A percentile compares a stretch with the other conserved stretches of the same genome.
Evolutionary conservation across 352 stramenopile genomes (phyloP).

Genomic region (Phytophthora sojae): DNA sequence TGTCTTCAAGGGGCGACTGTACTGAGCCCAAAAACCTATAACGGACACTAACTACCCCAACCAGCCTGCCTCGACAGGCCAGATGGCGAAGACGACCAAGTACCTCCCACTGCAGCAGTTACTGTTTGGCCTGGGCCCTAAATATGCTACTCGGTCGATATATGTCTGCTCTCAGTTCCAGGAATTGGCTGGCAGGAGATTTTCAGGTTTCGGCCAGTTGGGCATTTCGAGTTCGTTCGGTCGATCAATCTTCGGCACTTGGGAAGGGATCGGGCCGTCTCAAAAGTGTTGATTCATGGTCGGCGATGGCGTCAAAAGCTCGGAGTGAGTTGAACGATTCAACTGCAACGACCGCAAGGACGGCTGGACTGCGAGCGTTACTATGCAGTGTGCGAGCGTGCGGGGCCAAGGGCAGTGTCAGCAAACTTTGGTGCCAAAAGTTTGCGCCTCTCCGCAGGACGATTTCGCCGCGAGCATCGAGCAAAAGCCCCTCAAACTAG

Average conservation of each 20-base stretch:
- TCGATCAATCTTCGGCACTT: neutral
- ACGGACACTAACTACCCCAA: slow-evolving; percentile 8
- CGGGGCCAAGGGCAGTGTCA: neutral
- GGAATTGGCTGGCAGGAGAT: neutral
- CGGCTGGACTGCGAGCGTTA: neutral
- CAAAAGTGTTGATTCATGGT: slow-evolving; percentile 22
- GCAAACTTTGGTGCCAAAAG: neutral
- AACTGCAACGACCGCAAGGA: neutral
- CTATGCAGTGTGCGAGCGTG: neutral
- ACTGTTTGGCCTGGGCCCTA: neutral
- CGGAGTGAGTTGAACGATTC: neutral
- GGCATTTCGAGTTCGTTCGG: neutral
- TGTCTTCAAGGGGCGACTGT: slow-evolving; percentile 7
- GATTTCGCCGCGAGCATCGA: slow-evolving; percentile 5
- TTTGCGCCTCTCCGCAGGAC: neutral
- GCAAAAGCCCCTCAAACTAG: slow-evolving; percentile 1
- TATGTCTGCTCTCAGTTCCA: neutral
- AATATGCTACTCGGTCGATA: neutral
- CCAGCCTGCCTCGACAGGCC: too few species aligned
- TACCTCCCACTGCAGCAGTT: neutral
- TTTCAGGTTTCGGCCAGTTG: neutral
- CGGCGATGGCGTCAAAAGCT: neutral
- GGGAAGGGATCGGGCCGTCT: slow-evolving; percentile 1
- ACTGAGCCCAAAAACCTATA: slow-evolving; percentile 21
- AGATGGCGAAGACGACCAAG: slow-evolving; percentile 10